Conservation (phyloP, 768 basidiomycete species). For the Panaeolus papilionaceus region DNA sequence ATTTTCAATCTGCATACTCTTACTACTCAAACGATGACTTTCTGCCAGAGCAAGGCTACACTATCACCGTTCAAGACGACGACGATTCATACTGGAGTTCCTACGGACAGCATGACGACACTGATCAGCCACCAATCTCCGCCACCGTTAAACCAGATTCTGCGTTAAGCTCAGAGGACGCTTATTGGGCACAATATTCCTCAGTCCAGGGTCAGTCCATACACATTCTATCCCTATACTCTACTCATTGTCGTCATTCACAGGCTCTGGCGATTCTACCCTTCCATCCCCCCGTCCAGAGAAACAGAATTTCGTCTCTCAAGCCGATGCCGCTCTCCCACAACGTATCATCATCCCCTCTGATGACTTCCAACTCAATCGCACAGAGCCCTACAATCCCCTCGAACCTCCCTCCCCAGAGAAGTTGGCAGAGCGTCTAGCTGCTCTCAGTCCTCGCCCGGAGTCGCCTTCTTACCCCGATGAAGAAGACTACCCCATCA, state of each 20-base stretch:
- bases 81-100: conserved; percentile 75
- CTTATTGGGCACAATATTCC: conserved; percentile 81
- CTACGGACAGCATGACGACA: conserved; percentile 52
- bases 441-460: conserved; percentile 35
- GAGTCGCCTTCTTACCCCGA: background rate
- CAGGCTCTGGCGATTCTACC: conserved; percentile 78
- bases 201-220: conserved; percentile 65
- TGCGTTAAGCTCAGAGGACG: conserved; percentile 52
- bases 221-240: background rate
- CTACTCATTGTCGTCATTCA: conserved; percentile 16
- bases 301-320: conserved; percentile 31
- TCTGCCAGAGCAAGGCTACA: conserved; percentile 34
- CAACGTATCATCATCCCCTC: conserved; percentile 42
- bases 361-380: conserved; percentile 34
- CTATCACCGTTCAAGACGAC: conserved; percentile 43
- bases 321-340: conserved; percentile 22
- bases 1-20: conserved; percentile 35
- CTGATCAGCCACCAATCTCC: conserved; percentile 27
- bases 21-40: conserved; percentile 39
- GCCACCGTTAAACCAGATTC: conserved; percentile 25
- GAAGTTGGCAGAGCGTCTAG: conserved; percentile 47
- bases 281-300: conserved; percentile 55
- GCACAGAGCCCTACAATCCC: conserved; percentile 42
- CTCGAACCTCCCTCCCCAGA: conserved; percentile 49
- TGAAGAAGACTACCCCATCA: conserved; percentile 27